Conservation (phyloP, 345 rosid species). For the Trapa incisa region DNA sequence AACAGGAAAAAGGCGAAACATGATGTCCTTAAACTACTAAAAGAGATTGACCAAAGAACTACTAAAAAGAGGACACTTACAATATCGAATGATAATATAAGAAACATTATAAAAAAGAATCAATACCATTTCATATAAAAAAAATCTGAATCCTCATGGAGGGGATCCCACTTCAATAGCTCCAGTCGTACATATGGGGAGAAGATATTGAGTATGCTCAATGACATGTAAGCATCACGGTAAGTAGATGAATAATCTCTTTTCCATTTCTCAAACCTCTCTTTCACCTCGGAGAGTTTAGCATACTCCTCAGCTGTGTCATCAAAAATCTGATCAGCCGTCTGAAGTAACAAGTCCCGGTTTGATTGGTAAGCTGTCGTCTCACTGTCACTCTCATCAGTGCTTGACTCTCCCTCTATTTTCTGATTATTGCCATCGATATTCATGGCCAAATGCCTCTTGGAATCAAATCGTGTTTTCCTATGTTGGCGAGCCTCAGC, state of each 20-base stretch:
- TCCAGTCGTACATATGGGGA: constrained; percentile 90
- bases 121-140: constrained; percentile 72
- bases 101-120: background rate
- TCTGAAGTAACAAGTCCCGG: constrained; percentile 50
- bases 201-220: constrained; percentile 73
- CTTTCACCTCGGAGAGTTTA: constrained; percentile 65
- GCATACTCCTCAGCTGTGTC: constrained; percentile 91
- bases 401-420: constrained; percentile 93
- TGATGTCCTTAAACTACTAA: background rate
- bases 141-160: constrained; percentile 65
- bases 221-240: constrained; percentile 84
- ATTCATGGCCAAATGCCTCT: constrained; percentile 58
- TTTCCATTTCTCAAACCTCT: constrained; percentile 79
- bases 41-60: background rate
- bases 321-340: constrained; percentile 70
- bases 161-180: constrained; percentile 90
- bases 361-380: constrained; percentile 62
- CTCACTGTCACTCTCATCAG: constrained; percentile 94
- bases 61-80: background rate
- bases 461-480: constrained; percentile 59
- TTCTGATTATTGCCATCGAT: constrained; percentile 41
- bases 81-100: background rate
- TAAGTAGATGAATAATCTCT: constrained; percentile 59
- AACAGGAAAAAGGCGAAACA: constrained; percentile 10
- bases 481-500: constrained; percentile 71